These are phyloP conservation scores for Cruciata laevipes DNA, from an alignment of 257 asterid species.

Conservation along the genomic window DNA sequence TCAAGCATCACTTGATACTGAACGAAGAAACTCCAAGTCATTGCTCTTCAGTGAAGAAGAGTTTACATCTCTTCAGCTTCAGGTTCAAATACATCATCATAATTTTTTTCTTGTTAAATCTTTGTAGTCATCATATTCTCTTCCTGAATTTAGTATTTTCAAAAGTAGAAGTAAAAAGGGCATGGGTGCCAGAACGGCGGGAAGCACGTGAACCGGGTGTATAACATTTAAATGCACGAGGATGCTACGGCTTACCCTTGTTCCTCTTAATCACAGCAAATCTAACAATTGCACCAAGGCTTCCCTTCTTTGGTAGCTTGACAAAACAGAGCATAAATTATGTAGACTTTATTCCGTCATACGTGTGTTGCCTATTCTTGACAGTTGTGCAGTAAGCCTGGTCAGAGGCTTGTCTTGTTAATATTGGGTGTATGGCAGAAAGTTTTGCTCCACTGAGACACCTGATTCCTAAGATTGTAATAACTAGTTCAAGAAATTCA, in stretches of 20 bases:
- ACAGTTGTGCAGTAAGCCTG: neutral
- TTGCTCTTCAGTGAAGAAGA: constrained; percentile 64
- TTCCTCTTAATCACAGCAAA: too few species aligned
- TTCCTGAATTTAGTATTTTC: neutral
- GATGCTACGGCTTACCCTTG: neutral
- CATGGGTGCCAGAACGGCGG: neutral
- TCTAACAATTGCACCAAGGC: too few species aligned
- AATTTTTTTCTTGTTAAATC: neutral
- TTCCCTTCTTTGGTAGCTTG: too few species aligned
- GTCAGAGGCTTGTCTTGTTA: neutral
- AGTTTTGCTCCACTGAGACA: neutral
- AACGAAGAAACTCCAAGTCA: constrained; percentile 52
- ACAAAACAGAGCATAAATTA: too few species aligned
- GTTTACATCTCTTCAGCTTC: constrained; percentile 67
- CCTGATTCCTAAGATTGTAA: neutral
- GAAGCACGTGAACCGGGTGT: too few species aligned
- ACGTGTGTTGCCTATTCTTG: neutral
- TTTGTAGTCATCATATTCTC: neutral
- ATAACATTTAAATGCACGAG: too few species aligned
- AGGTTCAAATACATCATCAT: constrained; percentile 22
- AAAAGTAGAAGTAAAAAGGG: neutral
- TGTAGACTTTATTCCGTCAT: too few species aligned
- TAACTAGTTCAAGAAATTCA: too few species aligned
- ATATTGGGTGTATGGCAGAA: too few species aligned
- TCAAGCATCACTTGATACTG: constrained; percentile 56